phyloP scores from a whole-genome alignment of 148 eudicot species.

The Nyssa sinensis region DNA sequence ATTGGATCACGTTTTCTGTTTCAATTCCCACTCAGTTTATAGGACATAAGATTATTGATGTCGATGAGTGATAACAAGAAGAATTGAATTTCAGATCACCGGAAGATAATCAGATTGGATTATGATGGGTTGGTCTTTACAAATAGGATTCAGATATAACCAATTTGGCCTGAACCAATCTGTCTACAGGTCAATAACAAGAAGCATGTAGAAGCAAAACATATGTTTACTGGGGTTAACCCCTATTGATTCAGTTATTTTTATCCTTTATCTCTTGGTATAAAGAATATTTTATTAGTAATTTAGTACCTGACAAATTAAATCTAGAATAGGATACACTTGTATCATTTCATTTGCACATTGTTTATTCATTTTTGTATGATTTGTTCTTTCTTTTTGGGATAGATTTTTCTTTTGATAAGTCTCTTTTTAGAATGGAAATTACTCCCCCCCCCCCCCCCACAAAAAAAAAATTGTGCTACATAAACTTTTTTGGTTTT shows the following conservation, averaged over 20 bases:
- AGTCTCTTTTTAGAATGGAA: too few relatives aligned
- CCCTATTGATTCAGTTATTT: background rate
- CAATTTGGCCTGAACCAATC: background rate
- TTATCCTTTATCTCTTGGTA: background rate
- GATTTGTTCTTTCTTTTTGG: too few relatives aligned
- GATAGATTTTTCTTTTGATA: too few relatives aligned
- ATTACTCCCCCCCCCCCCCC: too few relatives aligned
- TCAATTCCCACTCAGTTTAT: background rate
- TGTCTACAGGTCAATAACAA: too few relatives aligned
- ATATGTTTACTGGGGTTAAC: background rate
- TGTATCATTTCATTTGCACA: background rate
- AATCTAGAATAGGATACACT: background rate
- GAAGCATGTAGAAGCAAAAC: background rate
- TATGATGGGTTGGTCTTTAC: background rate
- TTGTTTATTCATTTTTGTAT: too few relatives aligned
- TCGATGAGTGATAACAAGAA: background rate
- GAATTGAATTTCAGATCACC: background rate
- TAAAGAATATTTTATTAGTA: background rate
- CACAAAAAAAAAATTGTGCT: background rate
- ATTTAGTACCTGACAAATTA: background rate
- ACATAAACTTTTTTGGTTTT: background rate
- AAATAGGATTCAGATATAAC: background rate
- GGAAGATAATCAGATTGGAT: slow-evolving; percentile 2
- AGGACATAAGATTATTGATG: background rate
- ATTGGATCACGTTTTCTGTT: background rate